These are phyloP conservation scores for Alternaria sp. DNA, from an alignment of 2,329 filamentous ascomycete genomes.

Conservation along the genomic window DNA sequence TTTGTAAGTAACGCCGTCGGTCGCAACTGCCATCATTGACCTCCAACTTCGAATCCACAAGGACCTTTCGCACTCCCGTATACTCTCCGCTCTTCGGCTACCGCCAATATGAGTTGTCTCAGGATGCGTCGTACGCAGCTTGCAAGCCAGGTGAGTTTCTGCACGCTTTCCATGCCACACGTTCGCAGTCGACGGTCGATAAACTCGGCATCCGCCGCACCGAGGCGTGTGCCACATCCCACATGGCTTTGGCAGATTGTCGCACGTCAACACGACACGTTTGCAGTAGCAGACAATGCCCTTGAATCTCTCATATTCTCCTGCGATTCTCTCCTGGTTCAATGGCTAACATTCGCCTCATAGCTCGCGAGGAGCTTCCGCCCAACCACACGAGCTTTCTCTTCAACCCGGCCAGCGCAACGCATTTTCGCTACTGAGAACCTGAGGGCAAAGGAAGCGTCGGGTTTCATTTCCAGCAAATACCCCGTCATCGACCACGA, in stretches of 20 bases:
- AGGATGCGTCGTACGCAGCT: slow-evolving; percentile 51
- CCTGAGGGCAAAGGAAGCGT: slow-evolving; percentile 91
- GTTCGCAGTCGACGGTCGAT: slow-evolving; percentile 17
- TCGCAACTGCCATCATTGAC: slow-evolving; percentile 36
- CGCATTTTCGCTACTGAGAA: slow-evolving; percentile 86
- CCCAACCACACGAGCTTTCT: slow-evolving; percentile 79
- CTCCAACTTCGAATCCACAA: slow-evolving; percentile 33
- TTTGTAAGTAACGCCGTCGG: slow-evolving; percentile 27
- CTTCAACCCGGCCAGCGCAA: slow-evolving; percentile 82
- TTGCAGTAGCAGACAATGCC: not conserved
- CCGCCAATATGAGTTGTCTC: slow-evolving; percentile 50
- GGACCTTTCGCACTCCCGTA: slow-evolving; percentile 27
- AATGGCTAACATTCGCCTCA: slow-evolving; percentile 42
- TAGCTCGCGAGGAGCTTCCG: slow-evolving; percentile 71
- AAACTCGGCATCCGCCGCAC: slow-evolving; percentile 35
- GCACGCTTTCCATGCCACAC: slow-evolving; percentile 20
- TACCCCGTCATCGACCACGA: slow-evolving; percentile 99
- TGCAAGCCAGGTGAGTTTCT: slow-evolving; percentile 48
- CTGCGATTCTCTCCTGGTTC: slow-evolving; percentile 3
- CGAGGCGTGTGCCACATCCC: slow-evolving; percentile 37
- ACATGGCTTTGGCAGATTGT: slow-evolving; percentile 20
- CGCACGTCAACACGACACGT: slow-evolving; percentile 7
- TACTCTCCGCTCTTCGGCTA: slow-evolving; percentile 40
- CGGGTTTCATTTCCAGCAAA: slow-evolving; percentile 83
- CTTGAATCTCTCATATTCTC: not conserved